Base-by-base conservation (phyloP, 192 early-diverging fungal species). In the Rhizophagus prolifer region DNA sequence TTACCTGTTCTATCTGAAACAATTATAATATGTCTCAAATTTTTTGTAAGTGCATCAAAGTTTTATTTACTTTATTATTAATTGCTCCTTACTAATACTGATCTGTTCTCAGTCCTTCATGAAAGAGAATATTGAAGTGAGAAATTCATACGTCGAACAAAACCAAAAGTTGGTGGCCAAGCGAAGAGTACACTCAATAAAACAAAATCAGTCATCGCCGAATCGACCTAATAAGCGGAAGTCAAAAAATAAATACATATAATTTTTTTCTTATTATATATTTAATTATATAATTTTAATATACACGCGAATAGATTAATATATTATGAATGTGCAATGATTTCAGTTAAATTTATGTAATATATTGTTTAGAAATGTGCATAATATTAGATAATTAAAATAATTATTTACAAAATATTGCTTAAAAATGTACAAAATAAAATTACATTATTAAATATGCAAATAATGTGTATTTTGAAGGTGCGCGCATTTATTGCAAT, bases 61-160 rank as follows among this genome's bases (percentile, higher is more conserved):
- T 74, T 74, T 74, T 14, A 38, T 74, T 23, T 31, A 74, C 38
- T 34, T 74, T 74, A 47, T 74, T 74, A 47, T 74, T 74, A 13
- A 74, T n/a, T 7, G 23, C 61, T 7, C 60, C 47, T 74, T 74
- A 74, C 73, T 74, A 61, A 74, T 63, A 7, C 73, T n/a, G 58
- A n/a, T 74, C 9, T 74, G 47, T 74, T 16, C 0, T 74, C 73
- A 74, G 73, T 74, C 73, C 38, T 74, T 47, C 61, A 74, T 74
- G 73, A 74, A 7, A 74, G 73, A 74, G 64, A 74, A 74, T 74
- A 74, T 74, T 23, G 58, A 74, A 74, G 60, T 63, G 41, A 74
- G 6, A 74, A 74, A n/a, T 16, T 44, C 73, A 46, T 61, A 61
- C 26, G 60, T 74, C 64, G 73, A 64, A 74, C 73, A 74, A 74